These are phyloP conservation scores for Dillenia turbinata DNA, from an alignment of 164 flowering plant species.

Conservation along the genomic window DNA sequence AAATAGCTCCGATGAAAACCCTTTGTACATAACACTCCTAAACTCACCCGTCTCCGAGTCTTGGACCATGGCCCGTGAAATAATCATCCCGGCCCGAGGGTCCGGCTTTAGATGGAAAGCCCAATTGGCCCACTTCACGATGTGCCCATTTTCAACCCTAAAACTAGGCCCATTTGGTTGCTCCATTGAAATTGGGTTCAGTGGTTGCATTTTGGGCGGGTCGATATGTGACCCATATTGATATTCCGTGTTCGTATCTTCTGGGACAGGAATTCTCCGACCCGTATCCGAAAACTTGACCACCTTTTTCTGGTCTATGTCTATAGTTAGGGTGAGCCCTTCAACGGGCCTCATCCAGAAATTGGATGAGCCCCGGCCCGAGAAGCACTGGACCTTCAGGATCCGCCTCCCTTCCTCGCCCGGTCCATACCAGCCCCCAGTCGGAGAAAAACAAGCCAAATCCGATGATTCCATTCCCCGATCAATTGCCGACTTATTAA, in stretches of 20 bases:
- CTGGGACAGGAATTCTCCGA: conserved; percentile 40
- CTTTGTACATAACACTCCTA: conserved; percentile 68
- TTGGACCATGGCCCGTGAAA: conserved; percentile 47
- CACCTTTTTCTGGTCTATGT: conserved; percentile 38
- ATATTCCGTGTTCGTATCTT: conserved; percentile 40
- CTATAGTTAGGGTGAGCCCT: conserved; percentile 46
- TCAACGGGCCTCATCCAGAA: conserved; percentile 78
- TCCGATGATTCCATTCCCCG: conserved; percentile 33
- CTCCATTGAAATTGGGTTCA: conserved; percentile 60
- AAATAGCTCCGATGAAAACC: conserved; percentile 60
- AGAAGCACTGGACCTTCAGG: conserved; percentile 50
- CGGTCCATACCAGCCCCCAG: conserved; percentile 55
- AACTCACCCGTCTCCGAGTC: conserved; percentile 45
- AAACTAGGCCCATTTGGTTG: conserved; percentile 66
- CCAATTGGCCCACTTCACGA: conserved; percentile 73
- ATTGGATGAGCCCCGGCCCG: conserved; percentile 38
- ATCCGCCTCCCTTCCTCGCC: conserved; percentile 47
- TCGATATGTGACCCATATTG: conserved; percentile 12
- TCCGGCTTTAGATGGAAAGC: conserved; percentile 61
- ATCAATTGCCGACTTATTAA: conserved; percentile 24
- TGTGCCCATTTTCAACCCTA: conserved; percentile 35
- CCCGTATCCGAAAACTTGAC: conserved; percentile 33
- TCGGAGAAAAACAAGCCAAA: conserved; percentile 27
- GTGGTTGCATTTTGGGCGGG: conserved; percentile 8
- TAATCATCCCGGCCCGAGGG: conserved; percentile 50